Evolutionary conservation across 2,329 filamentous ascomycete species (phyloP).

Genomic region (Rhynchosporium secalis): DNA sequence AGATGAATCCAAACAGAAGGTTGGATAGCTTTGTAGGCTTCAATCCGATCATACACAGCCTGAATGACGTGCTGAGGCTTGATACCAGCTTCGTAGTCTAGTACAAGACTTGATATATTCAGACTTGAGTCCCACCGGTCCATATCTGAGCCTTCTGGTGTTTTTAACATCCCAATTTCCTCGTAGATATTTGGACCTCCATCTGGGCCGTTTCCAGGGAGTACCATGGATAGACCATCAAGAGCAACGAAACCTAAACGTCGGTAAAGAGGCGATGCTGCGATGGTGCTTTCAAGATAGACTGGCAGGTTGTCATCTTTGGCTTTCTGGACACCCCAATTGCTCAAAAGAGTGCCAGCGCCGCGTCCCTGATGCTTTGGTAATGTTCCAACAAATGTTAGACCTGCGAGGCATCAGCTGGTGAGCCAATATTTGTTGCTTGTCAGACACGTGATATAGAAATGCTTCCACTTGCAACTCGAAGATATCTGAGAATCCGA

Average conservation of each 20-base stretch:
- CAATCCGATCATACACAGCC: slow-evolving; percentile 37
- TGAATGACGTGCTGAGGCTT: slow-evolving; percentile 34
- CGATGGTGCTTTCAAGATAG: slow-evolving; percentile 35
- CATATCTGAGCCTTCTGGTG: slow-evolving; percentile 22
- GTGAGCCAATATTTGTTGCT: neutral
- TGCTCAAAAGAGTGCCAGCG: slow-evolving; percentile 31
- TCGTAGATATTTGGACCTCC: slow-evolving; percentile 28
- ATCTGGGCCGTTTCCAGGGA: slow-evolving; percentile 20
- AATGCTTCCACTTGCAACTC: too few species aligned
- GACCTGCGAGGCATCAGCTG: slow-evolving; percentile 23
- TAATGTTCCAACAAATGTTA: slow-evolving; percentile 34
- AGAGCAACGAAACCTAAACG: slow-evolving; percentile 30
- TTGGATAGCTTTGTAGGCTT: slow-evolving; percentile 46
- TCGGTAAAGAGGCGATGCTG: slow-evolving; percentile 30
- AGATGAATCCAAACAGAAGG: slow-evolving; percentile 55
- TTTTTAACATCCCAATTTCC: slow-evolving; percentile 36
- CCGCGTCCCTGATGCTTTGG: slow-evolving; percentile 31
- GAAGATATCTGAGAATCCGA: neutral
- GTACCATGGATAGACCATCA: slow-evolving; percentile 31
- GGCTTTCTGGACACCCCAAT: slow-evolving; percentile 33
- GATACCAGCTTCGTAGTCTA: slow-evolving; percentile 35
- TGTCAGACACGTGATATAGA: neutral
- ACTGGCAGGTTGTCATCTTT: slow-evolving; percentile 29
- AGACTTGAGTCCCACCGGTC: slow-evolving; percentile 35
- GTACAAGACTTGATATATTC: slow-evolving; percentile 30